phyloP scores from a whole-genome alignment of 164 flowering plant genomes.

The Liriodendron chinense region DNA sequence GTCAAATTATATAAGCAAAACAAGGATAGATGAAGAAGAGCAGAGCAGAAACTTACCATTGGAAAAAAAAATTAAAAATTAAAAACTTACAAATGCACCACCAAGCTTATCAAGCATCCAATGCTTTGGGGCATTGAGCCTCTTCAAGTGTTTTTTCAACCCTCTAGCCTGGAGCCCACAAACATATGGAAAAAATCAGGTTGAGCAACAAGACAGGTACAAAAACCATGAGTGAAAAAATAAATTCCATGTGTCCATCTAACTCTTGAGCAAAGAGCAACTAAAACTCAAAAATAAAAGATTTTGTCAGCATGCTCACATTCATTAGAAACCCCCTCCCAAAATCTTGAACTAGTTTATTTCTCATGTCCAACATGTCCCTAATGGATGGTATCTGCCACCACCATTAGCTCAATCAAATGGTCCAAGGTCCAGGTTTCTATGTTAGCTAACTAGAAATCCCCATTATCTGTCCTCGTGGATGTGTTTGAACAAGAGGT shows the following conservation, averaged over 20 bases:
- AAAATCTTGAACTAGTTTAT: too few relatives aligned
- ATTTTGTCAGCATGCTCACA: background rate
- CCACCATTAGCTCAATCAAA: too few relatives aligned
- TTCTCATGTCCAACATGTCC: too few relatives aligned
- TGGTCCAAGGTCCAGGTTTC: too few relatives aligned
- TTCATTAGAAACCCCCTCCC: background rate
- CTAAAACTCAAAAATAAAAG: too few relatives aligned
- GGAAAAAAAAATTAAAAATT: background rate
- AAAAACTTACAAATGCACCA: constrained; percentile 59
- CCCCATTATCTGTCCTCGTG: too few relatives aligned
- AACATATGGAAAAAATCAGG: background rate
- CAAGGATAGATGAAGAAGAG: background rate
- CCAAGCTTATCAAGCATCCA: constrained; percentile 76
- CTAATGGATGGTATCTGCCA: too few relatives aligned
- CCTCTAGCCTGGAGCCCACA: constrained; percentile 45
- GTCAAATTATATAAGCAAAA: background rate
- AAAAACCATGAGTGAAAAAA: too few relatives aligned
- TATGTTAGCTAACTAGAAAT: too few relatives aligned
- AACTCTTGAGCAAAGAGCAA: background rate
- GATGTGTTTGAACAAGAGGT: too few relatives aligned
- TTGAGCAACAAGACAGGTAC: background rate
- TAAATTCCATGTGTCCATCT: background rate
- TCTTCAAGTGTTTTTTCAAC: constrained; percentile 67
- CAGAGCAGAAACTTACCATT: background rate
- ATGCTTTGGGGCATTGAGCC: constrained; percentile 75